Evolutionary conservation across 352 stramenopile genomes (phyloP), one percentile per base, ranked within the genome.

Genomic region (Phytophthora litchii): DNA sequence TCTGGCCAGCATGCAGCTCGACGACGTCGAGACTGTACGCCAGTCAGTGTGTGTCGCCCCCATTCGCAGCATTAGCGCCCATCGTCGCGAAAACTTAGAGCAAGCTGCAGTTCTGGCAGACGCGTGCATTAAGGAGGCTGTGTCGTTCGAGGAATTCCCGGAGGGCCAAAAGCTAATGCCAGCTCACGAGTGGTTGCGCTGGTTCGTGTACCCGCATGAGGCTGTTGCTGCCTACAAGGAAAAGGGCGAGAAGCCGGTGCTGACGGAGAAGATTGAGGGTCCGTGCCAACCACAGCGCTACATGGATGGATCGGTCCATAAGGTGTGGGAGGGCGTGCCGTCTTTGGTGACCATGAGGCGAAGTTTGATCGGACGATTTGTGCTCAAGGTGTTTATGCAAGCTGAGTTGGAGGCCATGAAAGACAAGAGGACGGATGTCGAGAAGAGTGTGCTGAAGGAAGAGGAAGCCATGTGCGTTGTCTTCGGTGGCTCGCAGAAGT

Each of bases 121-220:
- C 14, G 21, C n/a, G 3, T 71, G 61, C 32, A 71, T 72, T 14
- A 40, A 62, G 25, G 42, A 71, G 17, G 66, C 62, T 13, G 47
- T 40, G 32, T 54, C 43, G 29, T 10, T 11, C 8, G 53, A 60
- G n/a, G 23, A 53, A 16, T 37, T 60, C n/a, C 29, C 43, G 0
- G 52, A 63, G 14, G 47, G 46, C 6, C 55, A 75, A 20, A 73
- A 62, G 49, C 44, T 76, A 16, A 23, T 49, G 4, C 11, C 41
- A 1, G 58, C 37, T 4, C 61, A 76, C 62, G 70, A 78, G 27
- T 56, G 37, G 25, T 44, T 78, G 36, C 70, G 70, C 27, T 78
- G 70, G 70, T 78, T 78, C 53, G 58, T 64, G 37, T 78, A 78
- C 35, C 57, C 70, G 51, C 46, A 66, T 19, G 66, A 78, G 23